A percentile compares a stretch with the other conserved stretches of the same genome.
Conservation (phyloP, 805 yeast genomes). For the Sugiyamaella mastotermitis region DNA sequence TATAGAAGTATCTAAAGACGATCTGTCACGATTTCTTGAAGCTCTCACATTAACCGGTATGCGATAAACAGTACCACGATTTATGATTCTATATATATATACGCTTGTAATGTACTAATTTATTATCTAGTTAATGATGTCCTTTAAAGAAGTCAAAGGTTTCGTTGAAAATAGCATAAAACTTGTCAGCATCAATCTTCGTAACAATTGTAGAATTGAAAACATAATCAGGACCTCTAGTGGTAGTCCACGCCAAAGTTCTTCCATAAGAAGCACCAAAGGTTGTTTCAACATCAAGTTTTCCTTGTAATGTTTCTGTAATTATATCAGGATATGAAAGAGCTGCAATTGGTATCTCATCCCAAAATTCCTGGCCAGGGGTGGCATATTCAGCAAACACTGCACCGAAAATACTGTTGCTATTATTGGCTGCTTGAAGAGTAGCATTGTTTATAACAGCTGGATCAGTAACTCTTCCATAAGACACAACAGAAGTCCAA, state of each 20-base stretch:
- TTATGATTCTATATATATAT: too few relatives aligned
- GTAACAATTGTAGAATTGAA: conserved; percentile 1
- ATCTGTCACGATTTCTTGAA: conserved; percentile 81
- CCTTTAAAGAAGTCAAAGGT: not conserved
- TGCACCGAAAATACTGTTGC: not conserved
- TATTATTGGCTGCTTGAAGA: not conserved
- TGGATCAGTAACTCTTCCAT: not conserved
- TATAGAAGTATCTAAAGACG: conserved; percentile 84
- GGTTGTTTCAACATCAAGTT: conserved; percentile 1
- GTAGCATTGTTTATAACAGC: not conserved
- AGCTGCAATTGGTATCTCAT: conserved; percentile 1
- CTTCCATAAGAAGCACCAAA: not conserved
- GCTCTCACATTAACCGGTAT: conserved; percentile 56
- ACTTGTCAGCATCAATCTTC: not conserved
- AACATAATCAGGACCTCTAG: not conserved
- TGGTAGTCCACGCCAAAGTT: conserved; percentile 1
- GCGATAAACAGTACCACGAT: too few relatives aligned
- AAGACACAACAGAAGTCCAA: conserved; percentile 1
- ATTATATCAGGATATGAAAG: not conserved
- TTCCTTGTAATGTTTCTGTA: not conserved
- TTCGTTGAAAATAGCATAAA: not conserved
- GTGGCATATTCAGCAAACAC: conserved; percentile 1
- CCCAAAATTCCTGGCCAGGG: conserved; percentile 3
- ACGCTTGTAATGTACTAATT: too few relatives aligned
- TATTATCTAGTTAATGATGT: too few relatives aligned